phyloP scores from a whole-genome alignment of 2,329 filamentous ascomycete genomes.

The Diplodia seriata region DNA sequence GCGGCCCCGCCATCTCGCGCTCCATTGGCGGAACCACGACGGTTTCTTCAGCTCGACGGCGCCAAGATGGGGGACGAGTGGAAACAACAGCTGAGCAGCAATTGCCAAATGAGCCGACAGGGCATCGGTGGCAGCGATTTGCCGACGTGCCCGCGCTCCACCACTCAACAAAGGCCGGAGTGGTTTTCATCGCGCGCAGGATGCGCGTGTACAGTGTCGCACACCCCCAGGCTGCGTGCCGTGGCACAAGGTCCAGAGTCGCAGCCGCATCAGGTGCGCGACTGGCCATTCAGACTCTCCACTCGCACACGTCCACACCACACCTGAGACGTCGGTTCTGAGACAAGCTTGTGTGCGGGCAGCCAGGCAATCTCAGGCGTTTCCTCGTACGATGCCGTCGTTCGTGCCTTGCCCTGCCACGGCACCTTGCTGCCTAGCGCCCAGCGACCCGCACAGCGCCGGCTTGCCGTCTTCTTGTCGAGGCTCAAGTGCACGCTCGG shows the following conservation, averaged over 20 bases:
- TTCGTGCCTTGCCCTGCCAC: slow-evolving; percentile 6
- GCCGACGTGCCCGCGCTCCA: slow-evolving; percentile 13
- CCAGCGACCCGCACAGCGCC: slow-evolving; percentile 8
- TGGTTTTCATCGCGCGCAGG: neutral
- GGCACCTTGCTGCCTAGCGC: slow-evolving; percentile 22
- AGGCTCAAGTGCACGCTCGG: slow-evolving; percentile 1
- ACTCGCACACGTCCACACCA: slow-evolving; percentile 9
- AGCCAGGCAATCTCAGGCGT: slow-evolving; percentile 9
- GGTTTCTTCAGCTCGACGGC: slow-evolving; percentile 21
- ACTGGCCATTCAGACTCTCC: slow-evolving; percentile 2
- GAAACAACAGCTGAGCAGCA: slow-evolving; percentile 1
- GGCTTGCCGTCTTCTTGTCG: slow-evolving; percentile 22
- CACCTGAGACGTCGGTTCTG: slow-evolving; percentile 22
- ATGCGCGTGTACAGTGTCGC: slow-evolving; percentile 12
- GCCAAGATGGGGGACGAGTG: neutral
- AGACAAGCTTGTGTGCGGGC: slow-evolving; percentile 13
- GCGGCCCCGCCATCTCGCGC: slow-evolving; percentile 13
- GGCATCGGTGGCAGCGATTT: slow-evolving; percentile 15
- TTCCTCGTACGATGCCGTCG: slow-evolving; percentile 14
- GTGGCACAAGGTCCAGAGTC: slow-evolving; percentile 24
- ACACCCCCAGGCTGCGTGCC: slow-evolving; percentile 22
- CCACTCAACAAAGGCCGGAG: slow-evolving; percentile 18
- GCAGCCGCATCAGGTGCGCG: slow-evolving; percentile 26
- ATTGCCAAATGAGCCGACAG: slow-evolving; percentile 7
- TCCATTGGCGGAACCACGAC: slow-evolving; percentile 11